phyloP scores from a whole-genome alignment of 495 filamentous ascomycete species.

The Penicillium fimorum region DNA sequence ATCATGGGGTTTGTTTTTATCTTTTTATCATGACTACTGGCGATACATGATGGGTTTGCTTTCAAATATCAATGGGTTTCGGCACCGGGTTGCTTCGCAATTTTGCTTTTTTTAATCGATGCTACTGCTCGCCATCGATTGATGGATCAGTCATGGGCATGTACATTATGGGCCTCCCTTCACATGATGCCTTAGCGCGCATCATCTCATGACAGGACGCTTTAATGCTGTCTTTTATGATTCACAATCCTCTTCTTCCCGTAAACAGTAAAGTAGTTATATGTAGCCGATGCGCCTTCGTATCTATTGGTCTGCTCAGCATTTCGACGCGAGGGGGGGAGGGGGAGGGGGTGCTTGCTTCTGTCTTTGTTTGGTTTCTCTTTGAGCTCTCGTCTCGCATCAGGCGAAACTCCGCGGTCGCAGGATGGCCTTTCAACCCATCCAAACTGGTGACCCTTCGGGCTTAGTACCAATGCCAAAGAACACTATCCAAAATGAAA shows the following conservation, averaged over 20 bases:
- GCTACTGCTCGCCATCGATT: conserved; percentile 33
- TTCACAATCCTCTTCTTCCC: conserved; percentile 5
- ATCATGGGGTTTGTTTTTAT: conserved; percentile 47
- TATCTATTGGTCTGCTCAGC: background rate
- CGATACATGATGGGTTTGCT: conserved; percentile 53
- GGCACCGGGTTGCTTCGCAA: conserved; percentile 41
- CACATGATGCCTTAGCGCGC: conserved; percentile 35
- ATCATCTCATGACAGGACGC: conserved; percentile 44
- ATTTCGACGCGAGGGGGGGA: no score
- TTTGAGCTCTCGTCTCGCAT: background rate
- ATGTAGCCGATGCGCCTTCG: background rate
- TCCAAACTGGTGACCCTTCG: no score
- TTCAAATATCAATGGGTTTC: conserved; percentile 48
- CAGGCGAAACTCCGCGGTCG: background rate
- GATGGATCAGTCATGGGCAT: conserved; percentile 45
- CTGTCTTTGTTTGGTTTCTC: background rate
- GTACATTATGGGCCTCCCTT: conserved; percentile 42
- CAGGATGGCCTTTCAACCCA: background rate
- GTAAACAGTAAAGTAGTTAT: background rate
- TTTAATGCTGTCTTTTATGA: conserved; percentile 36
- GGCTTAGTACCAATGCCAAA: no score
- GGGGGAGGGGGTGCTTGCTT: background rate
- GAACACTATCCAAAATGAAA: no score
- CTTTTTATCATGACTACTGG: conserved; percentile 46
- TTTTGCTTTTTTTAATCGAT: conserved; percentile 40